These are phyloP conservation scores for Tylopilus felleus DNA, from an alignment of 768 basidiomycete genomes.

Conservation along the genomic window DNA sequence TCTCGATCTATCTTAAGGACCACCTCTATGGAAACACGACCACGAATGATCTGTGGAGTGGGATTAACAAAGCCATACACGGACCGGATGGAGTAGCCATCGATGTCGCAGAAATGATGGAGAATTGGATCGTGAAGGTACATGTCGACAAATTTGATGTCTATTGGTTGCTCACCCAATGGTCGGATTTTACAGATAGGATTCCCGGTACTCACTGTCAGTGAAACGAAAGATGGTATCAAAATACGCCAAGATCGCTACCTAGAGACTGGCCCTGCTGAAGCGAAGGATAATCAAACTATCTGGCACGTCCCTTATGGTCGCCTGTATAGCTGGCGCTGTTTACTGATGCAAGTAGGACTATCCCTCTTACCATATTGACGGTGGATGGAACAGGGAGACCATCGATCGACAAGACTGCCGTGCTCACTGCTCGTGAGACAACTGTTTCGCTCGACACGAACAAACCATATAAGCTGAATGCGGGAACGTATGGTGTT, in stretches of 20 bases:
- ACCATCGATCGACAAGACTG: slow-evolving; percentile 52
- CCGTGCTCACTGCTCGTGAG: slow-evolving; percentile 68
- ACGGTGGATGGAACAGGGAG: slow-evolving; percentile 61
- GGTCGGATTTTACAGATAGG: slow-evolving; percentile 48
- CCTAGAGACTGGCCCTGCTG: slow-evolving; percentile 77
- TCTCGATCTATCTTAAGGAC: slow-evolving; percentile 88
- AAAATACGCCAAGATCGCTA: slow-evolving; percentile 88
- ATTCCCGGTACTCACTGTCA: slow-evolving; percentile 87
- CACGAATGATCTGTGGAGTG: slow-evolving; percentile 85
- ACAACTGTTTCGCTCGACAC: slow-evolving; percentile 69
- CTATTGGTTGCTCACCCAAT: neutral
- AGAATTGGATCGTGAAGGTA: slow-evolving; percentile 87
- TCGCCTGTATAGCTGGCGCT: neutral
- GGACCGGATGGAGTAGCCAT: slow-evolving; percentile 28
- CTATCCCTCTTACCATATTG: slow-evolving; percentile 73
- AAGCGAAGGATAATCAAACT: slow-evolving; percentile 81
- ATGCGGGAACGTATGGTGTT: slow-evolving; percentile 84
- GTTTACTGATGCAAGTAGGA: slow-evolving; percentile 42
- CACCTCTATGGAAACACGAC: slow-evolving; percentile 82
- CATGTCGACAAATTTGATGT: neutral
- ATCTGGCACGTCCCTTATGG: slow-evolving; percentile 55
- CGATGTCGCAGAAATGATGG: slow-evolving; percentile 79
- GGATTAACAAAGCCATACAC: slow-evolving; percentile 73
- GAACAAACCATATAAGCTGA: slow-evolving; percentile 80
- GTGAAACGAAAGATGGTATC: slow-evolving; percentile 69